Conservation (phyloP, 371 early-diverging fungal genomes). For the Rhizopus arrhizus region DNA sequence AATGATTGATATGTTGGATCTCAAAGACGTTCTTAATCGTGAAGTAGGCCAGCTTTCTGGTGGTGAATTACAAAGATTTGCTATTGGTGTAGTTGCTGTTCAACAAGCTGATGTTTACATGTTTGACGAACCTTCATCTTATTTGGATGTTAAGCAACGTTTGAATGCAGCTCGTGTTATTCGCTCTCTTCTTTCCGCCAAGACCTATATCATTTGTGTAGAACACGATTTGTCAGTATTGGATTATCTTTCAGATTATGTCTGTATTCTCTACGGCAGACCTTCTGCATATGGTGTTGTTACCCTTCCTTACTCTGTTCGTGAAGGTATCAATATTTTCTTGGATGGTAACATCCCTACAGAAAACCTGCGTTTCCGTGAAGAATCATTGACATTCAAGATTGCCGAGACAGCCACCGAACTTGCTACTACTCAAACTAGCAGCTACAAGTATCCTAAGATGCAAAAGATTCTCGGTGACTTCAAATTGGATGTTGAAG, state of each 20-base stretch:
- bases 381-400: conserved; percentile 95
- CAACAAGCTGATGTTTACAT: conserved; percentile 97
- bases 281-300: conserved; percentile 99
- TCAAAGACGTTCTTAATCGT: conserved; percentile 88
- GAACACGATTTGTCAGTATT: conserved; percentile 99
- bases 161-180: conserved; percentile 96
- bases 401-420: conserved; percentile 90
- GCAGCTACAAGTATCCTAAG: conserved; percentile 83
- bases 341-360: conserved; percentile 98
- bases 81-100: conserved; percentile 90
- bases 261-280: conserved; percentile 98
- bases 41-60: conserved; percentile 95
- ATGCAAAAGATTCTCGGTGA: conserved; percentile 88
- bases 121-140: conserved; percentile 99
- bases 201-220: conserved; percentile 94
- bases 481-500: conserved; percentile 84
- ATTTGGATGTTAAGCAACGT: conserved; percentile 99
- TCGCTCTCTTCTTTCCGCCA: conserved; percentile 78
- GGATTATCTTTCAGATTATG: conserved; percentile 98
- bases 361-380: conserved; percentile 99
- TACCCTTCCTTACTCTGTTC: conserved; percentile 96
- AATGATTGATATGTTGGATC: conserved; percentile 79
- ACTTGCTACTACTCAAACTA: conserved; percentile 59
- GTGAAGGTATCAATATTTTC: conserved; percentile 99
- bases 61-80: conserved; percentile 99